These are phyloP conservation scores for Achaetomium macrosporum DNA, from an alignment of 2,329 filamentous ascomycete genomes.

Conservation along the genomic window DNA sequence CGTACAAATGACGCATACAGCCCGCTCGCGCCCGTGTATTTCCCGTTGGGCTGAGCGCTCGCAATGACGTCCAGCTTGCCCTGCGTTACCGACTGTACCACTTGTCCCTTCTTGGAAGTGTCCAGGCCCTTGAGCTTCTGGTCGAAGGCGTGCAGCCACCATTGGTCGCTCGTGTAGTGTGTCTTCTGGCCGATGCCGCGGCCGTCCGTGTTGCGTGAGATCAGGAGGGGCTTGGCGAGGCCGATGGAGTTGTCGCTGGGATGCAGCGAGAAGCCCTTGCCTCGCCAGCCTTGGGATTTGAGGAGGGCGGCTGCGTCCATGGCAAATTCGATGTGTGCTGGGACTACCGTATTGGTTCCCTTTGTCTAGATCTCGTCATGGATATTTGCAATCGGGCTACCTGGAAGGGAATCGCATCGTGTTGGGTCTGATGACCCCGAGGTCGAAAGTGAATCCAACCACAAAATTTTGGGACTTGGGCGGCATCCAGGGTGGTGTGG, in stretches of 20 bases:
- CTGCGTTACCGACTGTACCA: slow-evolving; percentile 50
- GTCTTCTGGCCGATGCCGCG: slow-evolving; percentile 75
- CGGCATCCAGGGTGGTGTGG: neutral
- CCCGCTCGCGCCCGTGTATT: slow-evolving; percentile 55
- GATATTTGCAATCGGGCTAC: neutral
- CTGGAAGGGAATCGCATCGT: slow-evolving; percentile 1
- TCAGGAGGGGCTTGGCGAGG: slow-evolving; percentile 74
- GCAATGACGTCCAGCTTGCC: slow-evolving; percentile 51
- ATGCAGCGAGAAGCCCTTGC: slow-evolving; percentile 82
- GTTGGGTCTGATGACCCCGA: neutral
- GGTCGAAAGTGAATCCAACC: neutral
- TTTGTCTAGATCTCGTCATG: neutral
- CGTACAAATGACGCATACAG: slow-evolving; percentile 82
- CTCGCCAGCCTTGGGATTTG: slow-evolving; percentile 82
- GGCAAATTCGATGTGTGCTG: neutral
- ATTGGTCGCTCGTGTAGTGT: slow-evolving; percentile 69
- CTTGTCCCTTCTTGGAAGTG: slow-evolving; percentile 50
- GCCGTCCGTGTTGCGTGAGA: slow-evolving; percentile 75
- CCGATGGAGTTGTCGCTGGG: slow-evolving; percentile 65
- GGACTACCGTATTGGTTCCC: neutral
- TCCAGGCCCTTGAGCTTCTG: slow-evolving; percentile 78
- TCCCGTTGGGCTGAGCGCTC: slow-evolving; percentile 40
- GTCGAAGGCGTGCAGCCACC: slow-evolving; percentile 96
- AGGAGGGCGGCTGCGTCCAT: slow-evolving; percentile 87
- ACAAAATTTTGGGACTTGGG: slow-evolving; percentile 10